Percentiles rank a stretch among this genome's conserved stretches.
phyloP scores from a whole-genome alignment of 2,329 filamentous ascomycete species.

The Diaporthe vexans region DNA sequence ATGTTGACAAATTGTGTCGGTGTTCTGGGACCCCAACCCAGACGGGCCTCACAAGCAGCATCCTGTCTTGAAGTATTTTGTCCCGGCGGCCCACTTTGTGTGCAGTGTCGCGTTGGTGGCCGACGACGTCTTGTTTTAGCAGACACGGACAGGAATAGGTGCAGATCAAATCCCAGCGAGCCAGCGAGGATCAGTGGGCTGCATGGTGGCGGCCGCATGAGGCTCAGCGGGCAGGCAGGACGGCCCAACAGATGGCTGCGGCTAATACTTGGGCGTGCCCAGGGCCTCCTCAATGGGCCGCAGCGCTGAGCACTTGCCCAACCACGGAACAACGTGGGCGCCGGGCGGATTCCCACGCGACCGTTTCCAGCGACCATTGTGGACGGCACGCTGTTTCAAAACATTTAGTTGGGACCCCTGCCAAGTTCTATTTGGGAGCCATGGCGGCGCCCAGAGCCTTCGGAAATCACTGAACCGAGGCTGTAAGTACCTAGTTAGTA shows the following conservation, averaged over 20 bases:
- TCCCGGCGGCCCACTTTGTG: too few species aligned
- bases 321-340: conserved; percentile 6
- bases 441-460: background rate
- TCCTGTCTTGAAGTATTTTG: conserved; percentile 11
- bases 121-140: background rate
- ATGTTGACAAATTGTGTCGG: conserved; percentile 1
- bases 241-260: background rate
- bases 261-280: background rate
- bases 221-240: background rate
- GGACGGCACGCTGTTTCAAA: conserved; percentile 15
- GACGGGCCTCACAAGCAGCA: background rate
- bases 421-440: too few species aligned
- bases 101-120: conserved; percentile 4
- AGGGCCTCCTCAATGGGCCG: background rate
- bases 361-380: background rate
- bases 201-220: conserved; percentile 30
- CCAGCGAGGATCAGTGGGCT: conserved; percentile 11
- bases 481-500: too few species aligned
- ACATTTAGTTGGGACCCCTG: too few species aligned
- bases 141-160: conserved; percentile 25
- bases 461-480: conserved; percentile 17
- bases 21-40: background rate
- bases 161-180: conserved; percentile 19
- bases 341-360: conserved; percentile 5
- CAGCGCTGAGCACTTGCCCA: background rate